Percentiles rank a stretch among this genome's conserved stretches.
These are phyloP conservation scores for Xylaria sp. DNA, from an alignment of 2,329 filamentous ascomycete genomes.

Conservation along the genomic window DNA sequence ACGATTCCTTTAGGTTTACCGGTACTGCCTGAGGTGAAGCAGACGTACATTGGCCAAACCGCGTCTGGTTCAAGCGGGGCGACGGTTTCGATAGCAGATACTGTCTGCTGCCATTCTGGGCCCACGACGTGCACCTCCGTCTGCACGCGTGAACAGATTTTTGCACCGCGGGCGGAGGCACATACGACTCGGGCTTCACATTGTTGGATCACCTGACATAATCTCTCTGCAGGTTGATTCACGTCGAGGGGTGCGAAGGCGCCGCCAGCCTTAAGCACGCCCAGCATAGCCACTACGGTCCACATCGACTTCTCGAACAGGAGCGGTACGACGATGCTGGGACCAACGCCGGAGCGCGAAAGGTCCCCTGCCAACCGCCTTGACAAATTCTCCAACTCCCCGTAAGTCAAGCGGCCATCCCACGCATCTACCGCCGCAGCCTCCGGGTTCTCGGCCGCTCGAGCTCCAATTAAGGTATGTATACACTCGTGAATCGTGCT, in stretches of 20 bases:
- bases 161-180: background rate
- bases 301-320: conserved; percentile 18
- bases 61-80: background rate
- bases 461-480: conserved; percentile 13
- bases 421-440: conserved; percentile 10
- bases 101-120: background rate
- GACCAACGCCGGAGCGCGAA: conserved; percentile 2
- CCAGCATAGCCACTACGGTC: conserved; percentile 4
- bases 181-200: background rate
- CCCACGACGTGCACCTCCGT: background rate
- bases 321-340: background rate
- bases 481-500: conserved; percentile 8
- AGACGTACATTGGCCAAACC: conserved; percentile 4
- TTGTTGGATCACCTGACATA: conserved; percentile 1
- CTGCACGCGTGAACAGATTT: background rate
- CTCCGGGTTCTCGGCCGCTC: background rate
- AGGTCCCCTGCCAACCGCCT: background rate
- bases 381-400: conserved; percentile 10
- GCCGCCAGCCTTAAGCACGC: conserved; percentile 5
- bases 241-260: background rate
- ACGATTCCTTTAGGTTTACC: conserved; percentile 3
- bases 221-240: background rate
- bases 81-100: background rate
- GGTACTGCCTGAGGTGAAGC: conserved; percentile 11
- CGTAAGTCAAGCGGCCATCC: conserved; percentile 16